These are phyloP conservation scores for Candida cerambycidarum DNA, from an alignment of 805 yeast species.

Conservation along the genomic window DNA sequence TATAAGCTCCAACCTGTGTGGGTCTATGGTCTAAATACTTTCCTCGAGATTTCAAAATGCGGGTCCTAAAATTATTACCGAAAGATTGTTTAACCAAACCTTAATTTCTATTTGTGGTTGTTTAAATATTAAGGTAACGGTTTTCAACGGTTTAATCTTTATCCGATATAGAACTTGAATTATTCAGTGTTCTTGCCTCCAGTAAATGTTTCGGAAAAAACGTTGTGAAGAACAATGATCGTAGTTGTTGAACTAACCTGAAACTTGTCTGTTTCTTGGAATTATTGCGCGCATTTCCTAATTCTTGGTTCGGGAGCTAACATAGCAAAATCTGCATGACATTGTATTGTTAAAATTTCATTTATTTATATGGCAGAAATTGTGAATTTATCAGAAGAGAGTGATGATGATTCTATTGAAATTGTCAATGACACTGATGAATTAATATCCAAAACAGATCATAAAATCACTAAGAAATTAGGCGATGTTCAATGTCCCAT, in stretches of 20 bases:
- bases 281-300: not conserved
- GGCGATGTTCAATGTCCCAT: constrained; percentile 43
- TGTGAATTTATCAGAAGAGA: constrained; percentile 8
- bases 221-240: no score
- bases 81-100: not conserved
- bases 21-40: not conserved
- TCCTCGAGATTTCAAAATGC: constrained; percentile 3
- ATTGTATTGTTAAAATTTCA: constrained; percentile 1
- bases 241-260: not conserved
- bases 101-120: not conserved
- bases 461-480: constrained; percentile 27
- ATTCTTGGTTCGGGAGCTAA: not conserved
- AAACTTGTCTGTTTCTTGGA: not conserved
- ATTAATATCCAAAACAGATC: constrained; percentile 26
- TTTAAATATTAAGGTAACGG: no score
- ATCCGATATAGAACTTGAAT: no score
- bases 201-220: no score
- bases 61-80: constrained; percentile 1
- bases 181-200: no score
- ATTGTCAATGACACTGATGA: constrained; percentile 36
- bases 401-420: constrained; percentile 39
- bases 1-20: no score
- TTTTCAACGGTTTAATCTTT: no score
- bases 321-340: constrained; percentile 5
- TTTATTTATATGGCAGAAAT: not conserved